Evolutionary conservation across 805 yeast genomes (phyloP), one percentile per base, ranked within the genome.

Genomic region (Schwanniomyces polymorphus): DNA sequence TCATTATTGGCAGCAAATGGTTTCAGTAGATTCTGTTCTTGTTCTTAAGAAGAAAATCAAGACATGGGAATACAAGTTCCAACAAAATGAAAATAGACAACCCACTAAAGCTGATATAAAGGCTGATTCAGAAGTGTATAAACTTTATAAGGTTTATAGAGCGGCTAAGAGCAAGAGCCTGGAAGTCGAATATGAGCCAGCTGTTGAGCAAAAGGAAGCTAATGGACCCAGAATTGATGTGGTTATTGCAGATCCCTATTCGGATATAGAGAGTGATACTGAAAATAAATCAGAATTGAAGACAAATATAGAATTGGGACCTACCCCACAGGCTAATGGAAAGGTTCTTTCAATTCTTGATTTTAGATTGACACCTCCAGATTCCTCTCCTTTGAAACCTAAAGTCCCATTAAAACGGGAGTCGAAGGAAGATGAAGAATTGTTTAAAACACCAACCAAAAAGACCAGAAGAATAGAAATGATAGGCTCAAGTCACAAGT

Each of bases 301-400:
- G 18, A 14, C 39, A 8, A 27, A 44, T 16, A 21, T 65, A 3
- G 86, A 82, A 49, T 60, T 88, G 10, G 96, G 96, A 0, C 97
- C 97, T 0, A 89, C 97, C 0, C 97, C 97, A 0, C 96, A 89
- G 55, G 76, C 88, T 8, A 76, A 84, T 50, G 97, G 97, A 0
- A 78, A 85, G 45, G 87, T 88, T 0, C 61, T 87, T 28, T 83
- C 94, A 14, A 72, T 89, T 4, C 85, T 89, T 58, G 96, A 88
- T 50, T 70, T 82, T 44, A 51, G 62, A 33, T 43, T 68, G 50
- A 70, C 76, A 5, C 76, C 76, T 0, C 77, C 76, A 5, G 74
- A 72, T 43, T 70, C 76, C 2, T 70, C 76, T 1, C 77, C 78
- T 2, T 48, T 69, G 41, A 67, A 61, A 37, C 26, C 37, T 55